A percentile compares a stretch with the other conserved stretches of the same genome.
phyloP scores from a whole-genome alignment of 2,329 filamentous ascomycete species.

The Colletotrichum nymphaeae region DNA sequence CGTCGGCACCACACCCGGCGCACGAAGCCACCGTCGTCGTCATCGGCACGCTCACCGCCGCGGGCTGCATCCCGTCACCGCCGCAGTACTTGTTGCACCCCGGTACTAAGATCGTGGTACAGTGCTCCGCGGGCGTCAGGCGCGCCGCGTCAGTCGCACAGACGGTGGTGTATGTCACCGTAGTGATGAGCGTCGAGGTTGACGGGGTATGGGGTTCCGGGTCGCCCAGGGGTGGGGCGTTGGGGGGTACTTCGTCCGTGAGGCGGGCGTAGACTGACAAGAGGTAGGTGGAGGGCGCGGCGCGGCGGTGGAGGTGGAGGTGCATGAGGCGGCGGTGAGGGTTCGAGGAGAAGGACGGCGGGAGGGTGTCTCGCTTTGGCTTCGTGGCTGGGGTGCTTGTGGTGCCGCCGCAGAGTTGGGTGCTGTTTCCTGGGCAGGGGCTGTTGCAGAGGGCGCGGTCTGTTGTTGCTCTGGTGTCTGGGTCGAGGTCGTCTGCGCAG shows the following conservation, averaged over 20 bases:
- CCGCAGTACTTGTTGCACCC: constrained; percentile 39
- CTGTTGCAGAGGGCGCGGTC: constrained; percentile 48
- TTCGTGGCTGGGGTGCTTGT: constrained; percentile 16
- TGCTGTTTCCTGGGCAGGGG: constrained; percentile 54
- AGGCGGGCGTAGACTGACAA: constrained; percentile 58
- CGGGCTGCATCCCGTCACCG: constrained; percentile 23
- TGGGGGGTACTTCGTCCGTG: constrained; percentile 41
- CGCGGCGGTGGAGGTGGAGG: constrained; percentile 39
- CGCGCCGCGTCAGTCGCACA: constrained; percentile 47
- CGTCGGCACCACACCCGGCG: constrained; percentile 44
- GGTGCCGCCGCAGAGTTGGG: constrained; percentile 56
- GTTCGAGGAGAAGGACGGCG: background rate
- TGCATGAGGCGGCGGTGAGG: constrained; percentile 17
- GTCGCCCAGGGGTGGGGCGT: constrained; percentile 46
- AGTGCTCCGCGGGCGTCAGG: constrained; percentile 47
- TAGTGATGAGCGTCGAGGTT: constrained; percentile 32
- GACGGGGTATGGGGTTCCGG: constrained; percentile 42
- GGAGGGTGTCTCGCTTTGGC: too few relatives aligned
- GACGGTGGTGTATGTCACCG: constrained; percentile 47
- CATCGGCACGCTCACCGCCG: constrained; percentile 40
- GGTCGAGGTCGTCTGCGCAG: constrained; percentile 55
- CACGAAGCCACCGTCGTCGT: constrained; percentile 44
- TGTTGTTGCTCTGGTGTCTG: constrained; percentile 49
- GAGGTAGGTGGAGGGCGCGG: constrained; percentile 45
- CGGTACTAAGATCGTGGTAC: constrained; percentile 44